These are phyloP conservation scores for Ormosia emarginata DNA, from an alignment of 306 rosid species.

Conservation along the genomic window DNA sequence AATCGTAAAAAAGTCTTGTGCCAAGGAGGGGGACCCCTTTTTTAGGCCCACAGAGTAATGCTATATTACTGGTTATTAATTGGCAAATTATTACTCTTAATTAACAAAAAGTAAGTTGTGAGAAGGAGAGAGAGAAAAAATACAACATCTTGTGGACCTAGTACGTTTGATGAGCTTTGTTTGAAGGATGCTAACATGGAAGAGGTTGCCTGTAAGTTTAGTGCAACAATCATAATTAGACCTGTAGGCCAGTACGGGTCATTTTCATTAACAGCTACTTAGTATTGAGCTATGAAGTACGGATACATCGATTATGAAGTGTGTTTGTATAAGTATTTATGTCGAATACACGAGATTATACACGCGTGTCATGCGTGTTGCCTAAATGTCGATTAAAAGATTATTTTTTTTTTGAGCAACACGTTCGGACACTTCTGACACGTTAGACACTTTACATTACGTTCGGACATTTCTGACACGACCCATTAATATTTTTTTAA, in stretches of 20 bases:
- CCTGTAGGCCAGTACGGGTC: background rate
- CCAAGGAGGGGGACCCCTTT: constrained; percentile 9
- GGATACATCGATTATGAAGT: no score
- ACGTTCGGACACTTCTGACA: no score
- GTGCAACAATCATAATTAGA: background rate
- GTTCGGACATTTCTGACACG: no score
- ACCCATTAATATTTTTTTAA: no score
- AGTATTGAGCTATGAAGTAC: no score
- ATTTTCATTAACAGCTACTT: background rate
- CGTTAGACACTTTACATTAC: no score
- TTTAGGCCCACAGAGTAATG: constrained; percentile 1
- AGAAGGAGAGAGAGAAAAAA: no score
- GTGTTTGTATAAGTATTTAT: no score
- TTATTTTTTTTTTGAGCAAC: no score
- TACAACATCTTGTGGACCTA: background rate
- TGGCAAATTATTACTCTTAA: background rate
- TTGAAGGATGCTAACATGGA: background rate
- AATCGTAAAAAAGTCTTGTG: constrained; percentile 20
- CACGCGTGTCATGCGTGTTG: no score
- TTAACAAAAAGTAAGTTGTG: background rate
- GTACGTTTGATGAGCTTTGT: background rate
- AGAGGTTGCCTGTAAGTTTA: background rate
- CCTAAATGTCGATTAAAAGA: no score
- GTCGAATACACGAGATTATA: no score
- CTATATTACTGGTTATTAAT: background rate